Conservation (phyloP, 176 grass and related monocot genomes). For the Aechmea fasciata region DNA sequence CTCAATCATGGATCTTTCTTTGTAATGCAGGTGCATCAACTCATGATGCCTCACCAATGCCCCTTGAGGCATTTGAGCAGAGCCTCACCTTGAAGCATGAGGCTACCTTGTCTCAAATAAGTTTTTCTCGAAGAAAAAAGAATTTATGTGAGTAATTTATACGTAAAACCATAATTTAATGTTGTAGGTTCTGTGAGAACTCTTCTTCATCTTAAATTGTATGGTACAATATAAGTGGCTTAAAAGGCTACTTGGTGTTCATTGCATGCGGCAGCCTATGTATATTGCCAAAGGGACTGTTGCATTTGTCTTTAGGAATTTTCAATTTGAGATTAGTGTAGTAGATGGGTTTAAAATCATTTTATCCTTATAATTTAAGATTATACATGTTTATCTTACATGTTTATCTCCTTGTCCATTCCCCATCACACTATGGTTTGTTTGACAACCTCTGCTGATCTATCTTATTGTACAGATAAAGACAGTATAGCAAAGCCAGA, state of each 20-base stretch:
- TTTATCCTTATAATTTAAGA: not conserved
- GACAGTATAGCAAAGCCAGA: not conserved
- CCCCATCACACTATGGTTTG: not conserved
- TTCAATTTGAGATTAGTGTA: not conserved
- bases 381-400: not conserved
- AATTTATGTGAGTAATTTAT: too few species aligned
- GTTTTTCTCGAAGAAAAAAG: too few species aligned
- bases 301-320: not conserved
- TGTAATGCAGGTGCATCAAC: too few species aligned
- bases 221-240: not conserved
- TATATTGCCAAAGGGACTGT: not conserved
- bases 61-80: too few species aligned
- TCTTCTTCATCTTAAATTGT: not conserved
- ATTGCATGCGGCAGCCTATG: not conserved
- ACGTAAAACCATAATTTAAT: too few species aligned
- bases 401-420: not conserved
- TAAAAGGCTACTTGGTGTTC: not conserved
- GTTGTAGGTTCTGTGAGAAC: too few species aligned
- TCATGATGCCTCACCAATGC: too few species aligned
- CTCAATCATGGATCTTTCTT: too few species aligned
- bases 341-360: not conserved
- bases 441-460: not conserved
- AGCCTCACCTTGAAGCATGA: too few species aligned
- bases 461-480: conserved; percentile 2
- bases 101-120: too few species aligned